Evolutionary conservation across 192 early-diverging fungal genomes (phyloP), one percentile per base, ranked within the genome.

Genomic region (Coemansia furcata): DNA sequence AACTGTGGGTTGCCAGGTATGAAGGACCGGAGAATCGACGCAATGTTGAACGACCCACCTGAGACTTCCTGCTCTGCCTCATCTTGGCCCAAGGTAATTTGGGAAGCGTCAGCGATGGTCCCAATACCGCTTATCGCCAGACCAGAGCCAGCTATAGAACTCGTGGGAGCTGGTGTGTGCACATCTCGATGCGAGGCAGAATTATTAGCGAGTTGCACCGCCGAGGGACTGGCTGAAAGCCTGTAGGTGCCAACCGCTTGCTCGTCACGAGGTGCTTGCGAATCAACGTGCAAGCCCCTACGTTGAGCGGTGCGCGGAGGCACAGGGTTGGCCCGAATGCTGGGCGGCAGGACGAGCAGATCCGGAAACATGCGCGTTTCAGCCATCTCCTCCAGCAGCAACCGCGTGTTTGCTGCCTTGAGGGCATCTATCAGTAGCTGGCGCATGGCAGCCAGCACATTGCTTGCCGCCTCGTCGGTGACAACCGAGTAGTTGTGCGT

Each of bases 401-500:
- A 60, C 9, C 80, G 68, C 26, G 80, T 82, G 67, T 82, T 82
- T 42, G 75, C 80, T 2, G 80, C 80, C 46, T 69, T 69, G 21
- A 82, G 46, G 12, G 80, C 80, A 36, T 74, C 72, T 72, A 74
- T 71, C 39, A 82, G 47, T 42, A 74, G 68, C 64, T 82, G 80
- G n/a, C 75, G 80, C n/a, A 69, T 77, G 15, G 62, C 75, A 10
- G 80, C 75, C 11, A 82, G 59, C n/a, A 74, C 80, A 55, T 72
- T 77, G 36, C 77, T 72, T 35, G 71, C 80, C 11, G 72, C 72
- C 54, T 77, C 75, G 52, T 59, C 58, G 26, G 72, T 72, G 36
- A 82, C 69, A 3, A 59, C 49, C 19, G 80, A 82, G 47, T 82
- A 82, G 80, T 82, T 82, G 69, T 82, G 80, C 23, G 80, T 72